Evolutionary conservation across 2,329 filamentous ascomycete genomes (phyloP).

Genomic region (Dactylellina drechsleri): DNA sequence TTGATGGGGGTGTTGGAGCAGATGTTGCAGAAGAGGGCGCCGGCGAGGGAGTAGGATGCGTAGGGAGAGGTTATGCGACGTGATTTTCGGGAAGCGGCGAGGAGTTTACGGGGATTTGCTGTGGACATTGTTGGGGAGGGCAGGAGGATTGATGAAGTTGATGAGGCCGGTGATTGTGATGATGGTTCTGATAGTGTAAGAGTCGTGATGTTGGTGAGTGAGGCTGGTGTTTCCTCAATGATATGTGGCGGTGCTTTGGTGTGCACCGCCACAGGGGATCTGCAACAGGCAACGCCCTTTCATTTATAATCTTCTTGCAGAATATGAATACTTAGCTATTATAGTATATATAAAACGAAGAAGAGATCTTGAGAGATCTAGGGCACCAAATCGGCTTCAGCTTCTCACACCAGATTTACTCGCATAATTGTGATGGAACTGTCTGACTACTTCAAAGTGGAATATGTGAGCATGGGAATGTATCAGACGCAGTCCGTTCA

Average conservation of each 20-base stretch:
- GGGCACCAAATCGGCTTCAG: too few relatives aligned
- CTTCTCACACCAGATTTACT: too few relatives aligned
- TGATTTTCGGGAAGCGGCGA: conserved; percentile 79
- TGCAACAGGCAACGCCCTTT: too few relatives aligned
- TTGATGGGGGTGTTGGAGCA: conserved; percentile 74
- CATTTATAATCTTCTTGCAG: too few relatives aligned
- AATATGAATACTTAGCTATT: too few relatives aligned
- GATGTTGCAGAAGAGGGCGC: conserved; percentile 74
- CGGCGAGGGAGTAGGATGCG: conserved; percentile 74
- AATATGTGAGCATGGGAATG: too few relatives aligned
- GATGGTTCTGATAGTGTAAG: conserved; percentile 13
- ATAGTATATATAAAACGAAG: too few relatives aligned
- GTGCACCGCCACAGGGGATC: too few relatives aligned
- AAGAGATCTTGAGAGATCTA: too few relatives aligned
- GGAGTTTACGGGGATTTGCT: conserved; percentile 81
- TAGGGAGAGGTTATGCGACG: conserved; percentile 77
- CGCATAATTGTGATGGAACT: too few relatives aligned
- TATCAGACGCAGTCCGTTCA: too few relatives aligned
- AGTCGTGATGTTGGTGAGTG: background rate
- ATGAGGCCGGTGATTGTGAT: conserved; percentile 30
- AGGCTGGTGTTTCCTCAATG: background rate
- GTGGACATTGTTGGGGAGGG: conserved; percentile 63
- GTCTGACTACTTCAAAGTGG: too few relatives aligned
- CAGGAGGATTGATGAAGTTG: conserved; percentile 28
- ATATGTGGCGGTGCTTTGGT: background rate